A percentile compares a stretch with the other conserved stretches of the same genome.
These are phyloP conservation scores for Citeromyces nyonsensis DNA, from an alignment of 805 yeast genomes.

Conservation along the genomic window DNA sequence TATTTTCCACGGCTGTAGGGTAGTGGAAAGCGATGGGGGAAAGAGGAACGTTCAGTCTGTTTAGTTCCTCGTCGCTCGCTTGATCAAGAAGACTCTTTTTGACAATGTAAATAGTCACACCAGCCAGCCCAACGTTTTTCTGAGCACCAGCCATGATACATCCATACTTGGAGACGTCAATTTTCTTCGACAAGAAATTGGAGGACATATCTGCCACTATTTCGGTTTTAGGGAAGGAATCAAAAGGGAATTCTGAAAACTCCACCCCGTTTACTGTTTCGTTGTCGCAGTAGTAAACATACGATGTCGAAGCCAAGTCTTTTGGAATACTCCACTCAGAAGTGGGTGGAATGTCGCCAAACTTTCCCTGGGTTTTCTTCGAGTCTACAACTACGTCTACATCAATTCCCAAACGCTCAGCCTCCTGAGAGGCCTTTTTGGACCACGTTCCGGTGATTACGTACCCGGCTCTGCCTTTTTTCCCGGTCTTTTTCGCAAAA, in stretches of 20 bases:
- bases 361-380: conserved; percentile 40
- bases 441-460: conserved; percentile 93
- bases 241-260: conserved; percentile 34
- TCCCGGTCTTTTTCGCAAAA: conserved; percentile 48
- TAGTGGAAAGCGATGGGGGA: conserved; percentile 83
- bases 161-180: conserved; percentile 79
- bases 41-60: conserved; percentile 49
- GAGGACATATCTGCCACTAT: conserved; percentile 93
- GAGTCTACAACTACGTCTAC: conserved; percentile 57
- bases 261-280: conserved; percentile 96
- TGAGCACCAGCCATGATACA: conserved; percentile 96
- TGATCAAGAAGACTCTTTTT: conserved; percentile 64
- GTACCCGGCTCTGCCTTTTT: conserved; percentile 71
- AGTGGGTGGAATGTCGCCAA: conserved; percentile 49
- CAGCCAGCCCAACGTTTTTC: conserved; percentile 94
- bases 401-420: conserved; percentile 66
- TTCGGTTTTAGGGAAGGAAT: conserved; percentile 53
- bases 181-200: conserved; percentile 65
- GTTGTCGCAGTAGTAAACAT: conserved; percentile 85
- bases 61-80: conserved; percentile 47
- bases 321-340: conserved; percentile 45
- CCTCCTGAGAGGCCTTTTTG: conserved; percentile 76
- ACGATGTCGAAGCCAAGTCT: conserved; percentile 59
- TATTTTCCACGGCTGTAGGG: conserved; percentile 74
- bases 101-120: conserved; percentile 82